phyloP scores from a whole-genome alignment of 2,329 filamentous ascomycete species.

The Ophiostoma sp. region DNA sequence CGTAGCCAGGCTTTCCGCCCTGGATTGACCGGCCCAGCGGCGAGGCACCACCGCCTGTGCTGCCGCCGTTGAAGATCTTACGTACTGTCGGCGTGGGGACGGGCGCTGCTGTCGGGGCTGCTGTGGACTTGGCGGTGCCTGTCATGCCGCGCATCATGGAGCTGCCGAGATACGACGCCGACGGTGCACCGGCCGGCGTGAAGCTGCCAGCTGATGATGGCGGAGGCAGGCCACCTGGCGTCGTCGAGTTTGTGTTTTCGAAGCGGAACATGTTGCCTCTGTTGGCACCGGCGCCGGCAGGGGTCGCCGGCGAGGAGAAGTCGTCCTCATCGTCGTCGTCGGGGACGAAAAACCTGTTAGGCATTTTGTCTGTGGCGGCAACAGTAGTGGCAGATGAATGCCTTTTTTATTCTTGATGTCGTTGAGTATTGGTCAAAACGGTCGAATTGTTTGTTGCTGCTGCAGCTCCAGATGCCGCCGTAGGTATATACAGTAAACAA shows the following conservation, averaged over 20 bases:
- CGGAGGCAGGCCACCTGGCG: slow-evolving; percentile 48
- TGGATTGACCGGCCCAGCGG: slow-evolving; percentile 48
- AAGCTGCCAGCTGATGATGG: slow-evolving; percentile 52
- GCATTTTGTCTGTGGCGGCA: slow-evolving; percentile 21
- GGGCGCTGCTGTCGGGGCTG: neutral
- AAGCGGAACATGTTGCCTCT: slow-evolving; percentile 36
- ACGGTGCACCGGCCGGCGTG: slow-evolving; percentile 52
- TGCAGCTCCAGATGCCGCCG: neutral
- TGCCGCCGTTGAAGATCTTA: slow-evolving; percentile 21
- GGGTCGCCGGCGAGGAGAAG: slow-evolving; percentile 25
- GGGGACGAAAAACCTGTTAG: slow-evolving; percentile 26
- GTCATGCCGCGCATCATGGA: slow-evolving; percentile 44
- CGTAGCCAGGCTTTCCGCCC: slow-evolving; percentile 20
- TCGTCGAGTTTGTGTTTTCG: slow-evolving; percentile 46
- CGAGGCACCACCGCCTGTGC: slow-evolving; percentile 25
- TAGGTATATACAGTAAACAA: neutral
- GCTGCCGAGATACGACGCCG: slow-evolving; percentile 51
- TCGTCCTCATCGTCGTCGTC: slow-evolving; percentile 27
- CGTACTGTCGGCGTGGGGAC: slow-evolving; percentile 18
- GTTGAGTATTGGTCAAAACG: neutral
- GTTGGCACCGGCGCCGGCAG: slow-evolving; percentile 15
- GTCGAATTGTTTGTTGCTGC: neutral
- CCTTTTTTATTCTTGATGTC: neutral
- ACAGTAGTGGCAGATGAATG: neutral
- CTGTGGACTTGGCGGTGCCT: slow-evolving; percentile 12